Conservation (phyloP, 2,329 filamentous ascomycete genomes). For the Alternaria incomplexa region DNA sequence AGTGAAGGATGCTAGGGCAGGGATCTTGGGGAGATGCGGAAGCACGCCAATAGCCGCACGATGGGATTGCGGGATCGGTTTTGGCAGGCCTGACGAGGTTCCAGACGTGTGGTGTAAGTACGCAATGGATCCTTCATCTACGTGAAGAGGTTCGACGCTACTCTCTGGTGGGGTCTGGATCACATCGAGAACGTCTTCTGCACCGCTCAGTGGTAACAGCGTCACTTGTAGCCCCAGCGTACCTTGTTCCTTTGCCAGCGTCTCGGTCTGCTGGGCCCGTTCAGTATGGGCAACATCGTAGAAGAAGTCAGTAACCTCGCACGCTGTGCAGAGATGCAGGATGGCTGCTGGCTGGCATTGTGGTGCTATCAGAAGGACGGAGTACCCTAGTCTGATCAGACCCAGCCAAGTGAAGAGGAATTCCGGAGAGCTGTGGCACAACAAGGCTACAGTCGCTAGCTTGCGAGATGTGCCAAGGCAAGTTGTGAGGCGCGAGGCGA, state of each 20-base stretch:
- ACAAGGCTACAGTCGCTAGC: slow-evolving; percentile 55
- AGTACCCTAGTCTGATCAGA: slow-evolving; percentile 61
- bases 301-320: slow-evolving; percentile 54
- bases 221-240: slow-evolving; percentile 8
- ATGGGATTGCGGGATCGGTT: slow-evolving; percentile 67
- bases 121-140: slow-evolving; percentile 52
- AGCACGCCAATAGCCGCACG: slow-evolving; percentile 62
- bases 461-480: slow-evolving; percentile 14
- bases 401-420: slow-evolving; percentile 68
- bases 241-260: slow-evolving; percentile 17
- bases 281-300: slow-evolving; percentile 52
- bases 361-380: slow-evolving; percentile 64
- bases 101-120: slow-evolving; percentile 70
- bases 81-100: slow-evolving; percentile 68
- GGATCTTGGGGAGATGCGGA: slow-evolving; percentile 52
- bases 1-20: slow-evolving; percentile 62
- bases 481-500: slow-evolving; percentile 42
- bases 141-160: slow-evolving; percentile 11
- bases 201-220: slow-evolving; percentile 22
- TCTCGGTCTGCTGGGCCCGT: slow-evolving; percentile 36
- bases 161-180: slow-evolving; percentile 16
- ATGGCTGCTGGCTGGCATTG: slow-evolving; percentile 57
- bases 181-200: slow-evolving; percentile 30
- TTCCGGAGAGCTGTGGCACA: slow-evolving; percentile 63
- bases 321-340: slow-evolving; percentile 59